Conservation (phyloP, 2,329 filamentous ascomycete species). For the Colletotrichum simmondsii region DNA sequence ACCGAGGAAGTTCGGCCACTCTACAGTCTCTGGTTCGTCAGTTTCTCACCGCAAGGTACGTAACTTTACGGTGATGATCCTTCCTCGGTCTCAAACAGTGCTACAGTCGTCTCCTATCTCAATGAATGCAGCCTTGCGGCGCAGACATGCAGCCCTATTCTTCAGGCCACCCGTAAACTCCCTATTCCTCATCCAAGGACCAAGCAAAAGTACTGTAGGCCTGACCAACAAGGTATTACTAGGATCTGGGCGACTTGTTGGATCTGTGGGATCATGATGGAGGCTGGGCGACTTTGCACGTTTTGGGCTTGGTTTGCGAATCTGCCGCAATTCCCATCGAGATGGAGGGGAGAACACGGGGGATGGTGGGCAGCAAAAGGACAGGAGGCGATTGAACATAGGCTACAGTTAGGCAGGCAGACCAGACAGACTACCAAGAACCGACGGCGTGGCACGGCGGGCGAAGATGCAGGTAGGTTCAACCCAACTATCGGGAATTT, state of each 20-base stretch:
- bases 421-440: not conserved
- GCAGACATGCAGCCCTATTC: constrained; percentile 8
- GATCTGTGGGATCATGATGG: not conserved
- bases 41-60: not conserved
- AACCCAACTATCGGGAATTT: not conserved
- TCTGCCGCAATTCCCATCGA: not conserved
- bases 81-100: not conserved
- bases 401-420: not conserved
- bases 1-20: constrained; percentile 19
- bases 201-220: not conserved
- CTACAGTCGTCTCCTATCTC: not conserved
- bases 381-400: not conserved
- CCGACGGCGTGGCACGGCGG: constrained; percentile 15
- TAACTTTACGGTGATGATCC: constrained; percentile 7
- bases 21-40: constrained; percentile 14
- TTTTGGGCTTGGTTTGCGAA: constrained; percentile 27
- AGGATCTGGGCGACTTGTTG: not conserved
- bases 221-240: not conserved
- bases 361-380: not conserved
- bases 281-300: constrained; percentile 11
- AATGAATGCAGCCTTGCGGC: not conserved
- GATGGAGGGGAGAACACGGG: not conserved
- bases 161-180: not conserved
- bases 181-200: too few relatives aligned
- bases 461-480: not conserved